Evolutionary conservation across 257 asterid species (phyloP).

Genomic region (Gynochthodes officinalis): DNA sequence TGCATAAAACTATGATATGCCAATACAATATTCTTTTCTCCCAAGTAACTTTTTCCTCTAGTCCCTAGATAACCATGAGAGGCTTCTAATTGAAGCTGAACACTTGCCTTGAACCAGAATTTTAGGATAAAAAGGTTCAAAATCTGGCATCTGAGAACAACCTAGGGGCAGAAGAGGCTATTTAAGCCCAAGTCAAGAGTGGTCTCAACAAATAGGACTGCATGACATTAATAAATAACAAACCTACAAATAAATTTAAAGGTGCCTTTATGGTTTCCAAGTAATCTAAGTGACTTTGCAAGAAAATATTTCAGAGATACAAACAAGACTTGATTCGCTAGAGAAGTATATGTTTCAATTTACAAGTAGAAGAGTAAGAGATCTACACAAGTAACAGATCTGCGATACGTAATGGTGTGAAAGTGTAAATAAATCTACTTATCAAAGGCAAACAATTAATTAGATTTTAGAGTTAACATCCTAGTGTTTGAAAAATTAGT

Average conservation of each 20-base stretch:
- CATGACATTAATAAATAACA: neutral
- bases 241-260: neutral
- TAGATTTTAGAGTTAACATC: neutral
- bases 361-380: neutral
- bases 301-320: neutral
- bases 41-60: too few species aligned
- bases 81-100: neutral
- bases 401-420: neutral
- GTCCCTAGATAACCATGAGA: neutral
- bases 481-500: neutral
- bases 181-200: neutral
- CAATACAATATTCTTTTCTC: too few species aligned
- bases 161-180: neutral
- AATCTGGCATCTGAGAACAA: neutral
- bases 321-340: neutral
- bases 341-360: too few species aligned
- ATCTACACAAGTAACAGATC: neutral
- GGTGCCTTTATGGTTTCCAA: neutral
- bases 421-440: neutral
- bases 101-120: neutral
- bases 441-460: neutral
- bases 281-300: neutral
- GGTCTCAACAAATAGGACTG: neutral
- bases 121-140: too few species aligned
- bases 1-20: too few species aligned